Base-by-base conservation (phyloP, 2,329 filamentous ascomycete genomes). In the Phoma sp. region DNA sequence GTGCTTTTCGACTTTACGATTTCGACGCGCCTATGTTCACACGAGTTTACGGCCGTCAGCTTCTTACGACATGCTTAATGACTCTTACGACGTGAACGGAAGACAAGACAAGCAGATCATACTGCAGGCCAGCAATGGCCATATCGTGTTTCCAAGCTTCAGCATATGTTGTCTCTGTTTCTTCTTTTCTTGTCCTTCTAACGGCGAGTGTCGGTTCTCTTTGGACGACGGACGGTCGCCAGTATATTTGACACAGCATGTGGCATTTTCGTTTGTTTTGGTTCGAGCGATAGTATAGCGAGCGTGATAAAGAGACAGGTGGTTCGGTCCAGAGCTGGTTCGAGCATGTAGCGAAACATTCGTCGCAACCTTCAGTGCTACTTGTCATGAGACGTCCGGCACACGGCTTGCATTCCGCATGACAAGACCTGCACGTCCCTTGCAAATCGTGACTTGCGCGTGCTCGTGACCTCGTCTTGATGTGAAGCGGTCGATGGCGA, bases 21-120 rank as follows among this genome's bases (percentile, higher is more conserved):
- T 58, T 60, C 62, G 67, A 72, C 63, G 65, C 62, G 67, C 76
- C 72, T 67, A 74, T 70, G 70, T 67, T 70, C 58, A 67, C 49
- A 69, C 41, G 52, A 55, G 43, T 59, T 69, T 60, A 66, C 62
- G 71, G 72, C 65, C 62, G 69, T 74, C 72, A 74, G 70, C 71
- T 74, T 74, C 72, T 69, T 70, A 75, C 72, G 72, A 74, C 65
- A 74, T 74, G 68, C 67, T 74, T 81, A 77, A 82, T 77, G 79
- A 84, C 74, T 76, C 78, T 79, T 74, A 83, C 75, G 80, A 82
- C 74, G 71, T 76, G 74, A 80, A 51, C 68, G 78, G 76, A 78
- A 81, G 79, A 77, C 74, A 74, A 80, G 74, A 78, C 78, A 77
- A 76, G 74, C 72, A 75, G 74, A 65, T 72, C 67, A 62, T 67